Base-by-base conservation (phyloP, 2,329 filamentous ascomycete species). In the Claviceps sp. region DNA sequence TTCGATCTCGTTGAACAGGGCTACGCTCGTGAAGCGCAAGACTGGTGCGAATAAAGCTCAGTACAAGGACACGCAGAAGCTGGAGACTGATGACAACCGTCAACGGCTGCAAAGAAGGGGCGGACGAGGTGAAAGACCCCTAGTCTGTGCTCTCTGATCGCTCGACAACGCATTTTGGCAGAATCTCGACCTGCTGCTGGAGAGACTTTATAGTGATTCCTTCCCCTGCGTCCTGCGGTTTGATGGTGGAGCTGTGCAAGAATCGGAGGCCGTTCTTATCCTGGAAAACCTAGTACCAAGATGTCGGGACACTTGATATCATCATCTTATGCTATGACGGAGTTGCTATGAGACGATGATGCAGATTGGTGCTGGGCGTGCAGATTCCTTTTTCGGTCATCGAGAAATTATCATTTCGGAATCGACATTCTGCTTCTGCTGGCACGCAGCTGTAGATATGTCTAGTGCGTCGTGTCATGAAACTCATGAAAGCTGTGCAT, bases 1-100 rank as follows among this genome's bases (percentile, higher is more conserved):
- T 42, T 42, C 18, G 4, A 37, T 22, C 3, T 30, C 50, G 11
- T 54, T 48, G 5, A 52, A 58, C 9, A 37, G 53, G 16, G 47
- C 48, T 3, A 60, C 61, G 9, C 62, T 64, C 0, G 51, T 51
- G 52, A 67, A 68, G 58, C 61, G 63, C 54, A 66, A 64, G 57
- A 52, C 58, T n/a, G 53, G 60, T 56, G 55, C 59, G 43, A 60
- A 67, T 57, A 61, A 60, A 57, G 43, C 55, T 37, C 63, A 58
- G 22, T 48, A 49, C 22, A 59, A 59, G 49, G 57, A 53, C 5
- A 46, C 55, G 20, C 62, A 62, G 18, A 62, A 63, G 54, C 60
- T 62, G 47, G 59, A 63, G 20, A 57, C 56, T 1, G 56, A 58
- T 3, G 58, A 59, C 50, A 59, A 62, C 55, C 26, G 20, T 22